Evolutionary conservation across 225 moss, liverwort and hornwort species (phyloP).

Genomic region (Bryum argenteum): DNA sequence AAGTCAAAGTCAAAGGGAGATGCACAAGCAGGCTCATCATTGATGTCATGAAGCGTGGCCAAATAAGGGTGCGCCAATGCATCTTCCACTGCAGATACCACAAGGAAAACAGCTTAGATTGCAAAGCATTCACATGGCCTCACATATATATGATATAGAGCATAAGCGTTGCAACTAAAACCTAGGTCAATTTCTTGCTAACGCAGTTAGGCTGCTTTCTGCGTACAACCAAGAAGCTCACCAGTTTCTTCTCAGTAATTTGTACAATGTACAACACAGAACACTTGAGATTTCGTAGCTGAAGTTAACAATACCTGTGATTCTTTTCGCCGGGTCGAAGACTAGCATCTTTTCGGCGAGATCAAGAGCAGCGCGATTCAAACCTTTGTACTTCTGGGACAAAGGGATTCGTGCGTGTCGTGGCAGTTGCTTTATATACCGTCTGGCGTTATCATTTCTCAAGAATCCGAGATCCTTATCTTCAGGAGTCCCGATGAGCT

Average conservation of each 20-base stretch:
- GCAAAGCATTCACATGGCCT: constrained; percentile 17
- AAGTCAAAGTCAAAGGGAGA: constrained; percentile 52
- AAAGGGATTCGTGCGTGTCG: constrained; percentile 44
- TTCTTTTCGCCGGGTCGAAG: constrained; percentile 58
- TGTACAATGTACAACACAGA: constrained; percentile 20
- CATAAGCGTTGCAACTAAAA: background rate
- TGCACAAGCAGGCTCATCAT: constrained; percentile 47
- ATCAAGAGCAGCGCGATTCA: constrained; percentile 51
- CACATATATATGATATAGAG: background rate
- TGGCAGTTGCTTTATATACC: constrained; percentile 60
- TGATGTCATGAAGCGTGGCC: constrained; percentile 56
- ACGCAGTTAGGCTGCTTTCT: constrained; percentile 6
- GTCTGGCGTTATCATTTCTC: constrained; percentile 64
- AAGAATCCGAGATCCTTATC: constrained; percentile 62
- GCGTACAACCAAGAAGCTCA: constrained; percentile 13
- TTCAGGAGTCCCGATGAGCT: constrained; percentile 64
- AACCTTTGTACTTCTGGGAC: constrained; percentile 45
- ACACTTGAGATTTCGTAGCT: constrained; percentile 1
- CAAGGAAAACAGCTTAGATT: constrained; percentile 16
- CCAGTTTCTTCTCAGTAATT: constrained; percentile 12
- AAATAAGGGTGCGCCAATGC: constrained; percentile 61
- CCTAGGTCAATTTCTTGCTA: background rate
- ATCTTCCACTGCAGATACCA: constrained; percentile 50
- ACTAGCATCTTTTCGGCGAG: constrained; percentile 60
- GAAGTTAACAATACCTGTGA: constrained; percentile 46